Conservation (phyloP, 208 protist species). For the Trypanosoma scelopori region DNA sequence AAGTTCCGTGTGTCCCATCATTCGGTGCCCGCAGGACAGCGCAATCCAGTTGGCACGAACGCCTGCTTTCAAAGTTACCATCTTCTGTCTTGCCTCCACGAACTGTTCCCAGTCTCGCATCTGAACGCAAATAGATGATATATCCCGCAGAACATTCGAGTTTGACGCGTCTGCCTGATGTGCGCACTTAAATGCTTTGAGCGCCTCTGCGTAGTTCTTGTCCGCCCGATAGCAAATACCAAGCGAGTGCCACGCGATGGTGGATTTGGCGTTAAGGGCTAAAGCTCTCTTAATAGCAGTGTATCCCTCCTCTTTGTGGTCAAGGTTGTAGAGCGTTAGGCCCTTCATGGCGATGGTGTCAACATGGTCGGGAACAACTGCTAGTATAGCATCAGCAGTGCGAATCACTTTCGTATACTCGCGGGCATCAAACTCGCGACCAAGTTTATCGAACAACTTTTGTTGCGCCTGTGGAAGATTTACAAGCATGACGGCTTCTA, state of each 20-base stretch:
- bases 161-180: slow-evolving; percentile 74
- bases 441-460: slow-evolving; percentile 78
- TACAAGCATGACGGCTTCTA: slow-evolving; percentile 6
- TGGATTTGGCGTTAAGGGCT: slow-evolving; percentile 49
- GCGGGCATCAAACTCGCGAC: slow-evolving; percentile 70
- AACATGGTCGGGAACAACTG: slow-evolving; percentile 61
- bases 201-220: slow-evolving; percentile 87
- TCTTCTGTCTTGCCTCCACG: slow-evolving; percentile 78
- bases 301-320: slow-evolving; percentile 75
- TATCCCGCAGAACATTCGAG: slow-evolving; percentile 88
- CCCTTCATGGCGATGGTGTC: slow-evolving; percentile 85
- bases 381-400: slow-evolving; percentile 71
- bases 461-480: slow-evolving; percentile 52
- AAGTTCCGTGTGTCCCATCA: slow-evolving; percentile 71
- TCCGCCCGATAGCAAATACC: slow-evolving; percentile 91
- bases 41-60: slow-evolving; percentile 89
- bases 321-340: slow-evolving; percentile 69
- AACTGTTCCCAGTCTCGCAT: slow-evolving; percentile 91
- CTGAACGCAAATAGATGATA: slow-evolving; percentile 90
- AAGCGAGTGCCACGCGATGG: slow-evolving; percentile 94
- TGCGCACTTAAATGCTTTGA: slow-evolving; percentile 92
- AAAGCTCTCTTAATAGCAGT: slow-evolving; percentile 59
- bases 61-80: slow-evolving; percentile 86
- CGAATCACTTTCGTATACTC: slow-evolving; percentile 82
- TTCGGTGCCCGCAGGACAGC: slow-evolving; percentile 77